Percentiles rank a stretch among this genome's conserved stretches.
phyloP scores from a whole-genome alignment of 306 rosid species.

The Cicer judaicum region DNA sequence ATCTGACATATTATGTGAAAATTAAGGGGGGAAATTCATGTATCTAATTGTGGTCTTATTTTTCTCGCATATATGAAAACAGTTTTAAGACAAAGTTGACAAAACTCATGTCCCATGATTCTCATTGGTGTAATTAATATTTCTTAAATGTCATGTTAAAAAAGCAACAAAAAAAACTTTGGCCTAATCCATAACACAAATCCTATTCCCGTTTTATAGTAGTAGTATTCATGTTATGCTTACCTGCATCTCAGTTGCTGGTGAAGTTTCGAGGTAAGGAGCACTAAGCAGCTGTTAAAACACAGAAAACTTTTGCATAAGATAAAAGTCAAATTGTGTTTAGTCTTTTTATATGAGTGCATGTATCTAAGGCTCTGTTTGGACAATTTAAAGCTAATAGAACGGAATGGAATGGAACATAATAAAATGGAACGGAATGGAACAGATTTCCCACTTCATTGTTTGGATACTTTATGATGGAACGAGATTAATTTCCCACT shows the following conservation, averaged over 20 bases:
- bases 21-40: background rate
- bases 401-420: no score
- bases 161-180: background rate
- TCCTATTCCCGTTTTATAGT: background rate
- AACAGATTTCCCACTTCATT: no score
- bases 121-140: background rate
- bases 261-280: constrained; percentile 77
- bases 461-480: no score
- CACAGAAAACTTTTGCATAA: constrained; percentile 26
- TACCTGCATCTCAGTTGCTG: constrained; percentile 70
- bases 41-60: background rate
- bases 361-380: background rate
- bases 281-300: constrained; percentile 85
- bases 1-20: background rate
- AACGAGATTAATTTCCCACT: no score
- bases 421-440: no score
- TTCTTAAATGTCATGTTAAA: constrained; percentile 3
- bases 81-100: background rate
- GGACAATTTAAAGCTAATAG: no score
- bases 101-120: constrained; percentile 1
- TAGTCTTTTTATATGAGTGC: background rate
- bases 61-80: constrained; percentile 9
- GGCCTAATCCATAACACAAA: background rate
- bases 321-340: constrained; percentile 38
- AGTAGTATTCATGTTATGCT: constrained; percentile 43